phyloP scores from a whole-genome alignment of 352 stramenopile genomes.

The Sclerospora graminicola region DNA sequence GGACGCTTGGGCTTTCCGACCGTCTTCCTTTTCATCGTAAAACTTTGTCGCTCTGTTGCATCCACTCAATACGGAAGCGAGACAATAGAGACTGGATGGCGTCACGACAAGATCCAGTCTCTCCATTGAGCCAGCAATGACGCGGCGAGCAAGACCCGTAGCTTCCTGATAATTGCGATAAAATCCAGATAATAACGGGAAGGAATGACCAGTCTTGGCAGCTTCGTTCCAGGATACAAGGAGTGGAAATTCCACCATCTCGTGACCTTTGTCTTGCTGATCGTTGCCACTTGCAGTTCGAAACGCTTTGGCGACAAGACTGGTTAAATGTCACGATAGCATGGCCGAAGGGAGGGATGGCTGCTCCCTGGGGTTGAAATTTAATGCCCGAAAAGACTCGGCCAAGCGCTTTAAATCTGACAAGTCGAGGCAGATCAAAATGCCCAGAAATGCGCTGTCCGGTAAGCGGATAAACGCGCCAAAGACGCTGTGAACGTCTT shows the following conservation, averaged over 20 bases:
- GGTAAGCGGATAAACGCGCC: slow-evolving; percentile 31
- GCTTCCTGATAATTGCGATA: slow-evolving; percentile 40
- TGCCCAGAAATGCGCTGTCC: slow-evolving; percentile 28
- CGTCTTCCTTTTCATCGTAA: neutral
- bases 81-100: slow-evolving; percentile 32
- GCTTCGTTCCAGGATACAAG: slow-evolving; percentile 18
- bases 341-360: slow-evolving; percentile 23
- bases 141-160: slow-evolving; percentile 8
- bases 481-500: slow-evolving; percentile 13
- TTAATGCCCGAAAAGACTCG: slow-evolving; percentile 12
- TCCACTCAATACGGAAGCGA: slow-evolving; percentile 21
- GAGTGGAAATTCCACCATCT: slow-evolving; percentile 18
- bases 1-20: neutral
- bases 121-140: slow-evolving; percentile 39
- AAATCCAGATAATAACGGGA: slow-evolving; percentile 31
- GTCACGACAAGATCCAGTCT: slow-evolving; percentile 34
- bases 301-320: slow-evolving; percentile 30
- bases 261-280: neutral
- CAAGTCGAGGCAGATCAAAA: slow-evolving; percentile 40
- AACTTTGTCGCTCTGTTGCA: neutral
- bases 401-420: slow-evolving; percentile 25
- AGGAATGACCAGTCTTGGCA: slow-evolving; percentile 13
- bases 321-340: slow-evolving; percentile 45
- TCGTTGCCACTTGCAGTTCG: slow-evolving; percentile 7
- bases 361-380: neutral